A percentile compares a stretch with the other conserved stretches of the same genome.
Conservation (phyloP, 2,329 filamentous ascomycete species). For the Phyllosticta citriasiana region DNA sequence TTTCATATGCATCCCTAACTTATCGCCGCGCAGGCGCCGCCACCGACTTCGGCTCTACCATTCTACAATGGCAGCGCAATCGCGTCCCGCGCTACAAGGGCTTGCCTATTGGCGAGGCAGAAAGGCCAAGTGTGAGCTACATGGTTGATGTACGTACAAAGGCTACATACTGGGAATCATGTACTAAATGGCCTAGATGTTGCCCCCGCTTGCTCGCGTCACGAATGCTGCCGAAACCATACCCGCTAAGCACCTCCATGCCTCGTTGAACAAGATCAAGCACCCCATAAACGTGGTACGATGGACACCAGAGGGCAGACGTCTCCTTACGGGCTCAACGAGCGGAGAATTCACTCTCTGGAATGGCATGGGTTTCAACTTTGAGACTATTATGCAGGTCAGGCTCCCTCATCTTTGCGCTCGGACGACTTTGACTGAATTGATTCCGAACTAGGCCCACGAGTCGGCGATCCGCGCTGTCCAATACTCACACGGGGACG, state of each 20-base stretch:
- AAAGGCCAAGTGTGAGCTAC: conserved; percentile 80
- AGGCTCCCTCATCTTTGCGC: not conserved
- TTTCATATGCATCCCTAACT: not conserved
- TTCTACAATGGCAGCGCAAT: conserved; percentile 84
- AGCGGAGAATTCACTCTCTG: conserved; percentile 97
- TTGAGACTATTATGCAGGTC: conserved; percentile 91
- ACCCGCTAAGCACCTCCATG: conserved; percentile 90
- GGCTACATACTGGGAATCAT: not conserved
- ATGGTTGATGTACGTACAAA: conserved; percentile 64
- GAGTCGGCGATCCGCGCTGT: conserved; percentile 76
- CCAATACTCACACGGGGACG: conserved; percentile 86
- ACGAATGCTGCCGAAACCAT: conserved; percentile 74
- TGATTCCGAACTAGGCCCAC: conserved; percentile 48
- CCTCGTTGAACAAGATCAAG: conserved; percentile 97
- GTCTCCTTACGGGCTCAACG: conserved; percentile 84
- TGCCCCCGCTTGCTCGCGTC: conserved; percentile 69
- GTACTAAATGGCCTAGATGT: conserved; percentile 49
- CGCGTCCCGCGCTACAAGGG: conserved; percentile 68
- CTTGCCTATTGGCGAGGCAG: conserved; percentile 60
- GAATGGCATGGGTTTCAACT: conserved; percentile 99
- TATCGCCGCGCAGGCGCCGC: conserved; percentile 60
- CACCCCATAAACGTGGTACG: conserved; percentile 94
- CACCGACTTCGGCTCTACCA: conserved; percentile 84
- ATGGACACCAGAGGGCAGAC: conserved; percentile 93
- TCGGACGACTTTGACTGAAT: conserved; percentile 26